Percentiles rank a stretch among this genome's conserved stretches.
phyloP scores from a whole-genome alignment of 441 rosid genomes.

The Macaranga tanarius region DNA sequence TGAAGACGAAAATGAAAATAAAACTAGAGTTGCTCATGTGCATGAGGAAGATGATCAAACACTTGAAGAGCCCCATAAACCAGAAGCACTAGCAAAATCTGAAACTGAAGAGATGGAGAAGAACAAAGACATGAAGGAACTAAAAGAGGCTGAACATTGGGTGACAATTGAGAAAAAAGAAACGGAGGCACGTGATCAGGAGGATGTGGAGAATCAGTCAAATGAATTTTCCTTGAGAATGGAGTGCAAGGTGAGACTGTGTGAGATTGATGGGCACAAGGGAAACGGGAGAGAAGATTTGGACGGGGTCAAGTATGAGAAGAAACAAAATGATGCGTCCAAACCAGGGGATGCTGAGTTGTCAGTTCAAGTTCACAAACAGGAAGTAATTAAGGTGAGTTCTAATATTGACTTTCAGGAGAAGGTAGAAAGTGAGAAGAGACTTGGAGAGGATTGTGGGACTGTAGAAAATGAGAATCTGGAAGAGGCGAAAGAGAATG shows the following conservation, averaged over 20 bases:
- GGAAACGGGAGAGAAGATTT: conserved; percentile 43
- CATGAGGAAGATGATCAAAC: conserved; percentile 8
- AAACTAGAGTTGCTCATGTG: background rate
- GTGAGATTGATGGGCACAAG: conserved; percentile 23
- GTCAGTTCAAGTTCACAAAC: conserved; percentile 20
- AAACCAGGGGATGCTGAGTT: conserved; percentile 29
- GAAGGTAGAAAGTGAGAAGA: too few species aligned
- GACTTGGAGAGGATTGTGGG: conserved; percentile 38
- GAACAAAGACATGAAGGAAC: conserved; percentile 17
- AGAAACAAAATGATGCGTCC: conserved; percentile 27
- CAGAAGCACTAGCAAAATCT: conserved; percentile 22
- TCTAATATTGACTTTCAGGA: too few species aligned
- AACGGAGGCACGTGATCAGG: conserved; percentile 25
- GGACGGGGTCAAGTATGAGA: conserved; percentile 36
- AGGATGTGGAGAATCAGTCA: conserved; percentile 29
- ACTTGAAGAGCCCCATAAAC: conserved; percentile 17
- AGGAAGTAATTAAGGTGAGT: conserved; percentile 16
- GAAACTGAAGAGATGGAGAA: conserved; percentile 31
- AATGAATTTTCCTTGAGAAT: conserved; percentile 24
- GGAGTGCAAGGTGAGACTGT: conserved; percentile 17
- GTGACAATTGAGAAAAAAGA: conserved; percentile 26
- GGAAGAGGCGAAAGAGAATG: conserved; percentile 38
- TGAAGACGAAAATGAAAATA: conserved; percentile 18
- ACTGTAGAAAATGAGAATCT: conserved; percentile 31
- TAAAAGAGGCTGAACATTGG: conserved; percentile 20